Evolutionary conservation across 345 rosid genomes (phyloP), one percentile per base, ranked within the genome.

Genomic region (Gossypium anomalum): DNA sequence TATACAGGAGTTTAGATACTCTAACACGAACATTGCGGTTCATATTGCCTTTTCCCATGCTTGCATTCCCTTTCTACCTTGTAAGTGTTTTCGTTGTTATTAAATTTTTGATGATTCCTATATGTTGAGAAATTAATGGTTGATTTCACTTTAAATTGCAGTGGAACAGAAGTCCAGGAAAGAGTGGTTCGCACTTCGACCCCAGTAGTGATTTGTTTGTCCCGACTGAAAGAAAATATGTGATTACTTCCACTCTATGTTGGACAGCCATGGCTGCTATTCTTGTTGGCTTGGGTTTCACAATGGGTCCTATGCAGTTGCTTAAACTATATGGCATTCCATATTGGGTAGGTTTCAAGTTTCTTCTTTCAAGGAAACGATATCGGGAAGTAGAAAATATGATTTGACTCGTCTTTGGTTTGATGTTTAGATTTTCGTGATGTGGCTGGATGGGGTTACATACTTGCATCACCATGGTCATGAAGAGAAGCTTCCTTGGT

Each of bases 401-500:
- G 15, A 57, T 59, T 45, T 23, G 56, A 73, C 68, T 1, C n/a
- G 62, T 55, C 63, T 41, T 74, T 53, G 20, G 44, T 51, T 65
- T 38, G 34, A 53, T 41, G 44, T 80, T 34, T 78, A 94, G 98
- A 77, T 87, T n/a, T 92, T 90, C 53, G 89, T 92, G 2, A 77
- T 85, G 80, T 92, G 98, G 98, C 78, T 94, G 83, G 98, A 94
- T 75, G 53, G 84, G 3, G 97, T 94, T 19, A 92, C 98, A 14
- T 94, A 90, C 82, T 69, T 94, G 78, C 97, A 94, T 75, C 97
- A 92, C 86, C 98, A 94, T 60, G 98, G 98, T 43, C 87, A 90
- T 44, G 92, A 87, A 19, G 87, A 81, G 71, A 94, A 89, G 76
- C 91, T 94, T 67, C 98, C 97, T 17, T 94, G 98, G 98, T 92